phyloP scores from a whole-genome alignment of 306 rosid species.

The Abrus precatorius region DNA sequence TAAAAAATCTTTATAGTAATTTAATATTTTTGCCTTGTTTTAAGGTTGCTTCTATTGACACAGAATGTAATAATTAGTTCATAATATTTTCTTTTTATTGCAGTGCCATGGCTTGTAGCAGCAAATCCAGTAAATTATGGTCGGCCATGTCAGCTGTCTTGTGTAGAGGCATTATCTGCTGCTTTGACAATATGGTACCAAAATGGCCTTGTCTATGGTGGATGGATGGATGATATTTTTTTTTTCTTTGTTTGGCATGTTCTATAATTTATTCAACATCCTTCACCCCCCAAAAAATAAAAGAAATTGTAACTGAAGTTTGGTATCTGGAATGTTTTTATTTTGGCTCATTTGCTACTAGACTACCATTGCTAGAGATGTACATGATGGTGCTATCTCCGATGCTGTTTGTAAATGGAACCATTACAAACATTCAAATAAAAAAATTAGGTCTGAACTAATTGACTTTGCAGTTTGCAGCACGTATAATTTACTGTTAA shows the following conservation, averaged over 20 bases:
- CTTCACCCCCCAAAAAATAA: not conserved
- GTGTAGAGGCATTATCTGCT: constrained; percentile 99
- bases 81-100: constrained; percentile 47
- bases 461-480: constrained; percentile 30
- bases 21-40: constrained; percentile 13
- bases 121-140: constrained; percentile 98
- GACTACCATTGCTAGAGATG: constrained; percentile 2
- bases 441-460: constrained; percentile 22
- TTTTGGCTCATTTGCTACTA: constrained; percentile 23
- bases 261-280: not conserved
- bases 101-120: constrained; percentile 98
- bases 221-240: constrained; percentile 13
- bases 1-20: constrained; percentile 15
- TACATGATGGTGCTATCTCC: constrained; percentile 40
- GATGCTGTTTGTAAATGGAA: constrained; percentile 23
- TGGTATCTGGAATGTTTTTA: constrained; percentile 27
- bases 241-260: not conserved
- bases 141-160: constrained; percentile 92
- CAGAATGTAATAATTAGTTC: constrained; percentile 28
- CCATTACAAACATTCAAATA: constrained; percentile 14
- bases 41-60: constrained; percentile 35
- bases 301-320: constrained; percentile 19
- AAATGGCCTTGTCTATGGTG: constrained; percentile 16
- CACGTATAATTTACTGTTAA: constrained; percentile 31
- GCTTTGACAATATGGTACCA: constrained; percentile 89